Evolutionary conservation across 2,329 filamentous ascomycete species (phyloP).

Genomic region (Stromatinia cepivora): DNA sequence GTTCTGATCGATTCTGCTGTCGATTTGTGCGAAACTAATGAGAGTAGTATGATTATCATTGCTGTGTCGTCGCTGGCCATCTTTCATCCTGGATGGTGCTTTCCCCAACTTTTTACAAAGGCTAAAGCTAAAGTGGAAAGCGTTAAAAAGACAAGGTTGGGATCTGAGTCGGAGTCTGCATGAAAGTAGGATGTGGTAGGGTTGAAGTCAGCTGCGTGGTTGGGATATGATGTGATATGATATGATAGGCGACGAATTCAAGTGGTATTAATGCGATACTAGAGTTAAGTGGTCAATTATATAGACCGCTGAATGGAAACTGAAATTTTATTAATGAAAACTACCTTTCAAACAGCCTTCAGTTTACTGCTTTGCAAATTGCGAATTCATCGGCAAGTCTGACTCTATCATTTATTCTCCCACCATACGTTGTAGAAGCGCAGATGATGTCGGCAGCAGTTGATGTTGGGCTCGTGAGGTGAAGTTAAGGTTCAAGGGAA

Average conservation of each 20-base stretch:
- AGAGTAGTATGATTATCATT: constrained; percentile 47
- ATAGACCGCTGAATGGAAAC: neutral
- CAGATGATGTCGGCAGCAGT: too few species aligned
- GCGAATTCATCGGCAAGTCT: too few species aligned
- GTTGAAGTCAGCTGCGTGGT: neutral
- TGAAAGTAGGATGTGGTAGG: neutral
- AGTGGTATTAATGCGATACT: accelerated
- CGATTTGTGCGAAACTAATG: neutral
- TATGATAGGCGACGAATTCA: neutral
- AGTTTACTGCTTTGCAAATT: neutral
- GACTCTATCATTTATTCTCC: too few species aligned
- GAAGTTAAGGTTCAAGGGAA: too few species aligned
- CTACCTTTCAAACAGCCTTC: too few species aligned
- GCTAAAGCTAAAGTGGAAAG: neutral
- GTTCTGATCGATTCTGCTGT: too few species aligned
- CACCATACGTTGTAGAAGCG: too few species aligned
- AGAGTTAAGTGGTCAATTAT: neutral
- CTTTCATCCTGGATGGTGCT: constrained; percentile 45
- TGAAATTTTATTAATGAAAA: too few species aligned
- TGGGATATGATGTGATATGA: neutral
- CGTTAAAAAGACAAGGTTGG: neutral
- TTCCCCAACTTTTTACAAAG: constrained; percentile 20
- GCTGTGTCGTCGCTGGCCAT: constrained; percentile 49
- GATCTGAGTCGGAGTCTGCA: neutral
- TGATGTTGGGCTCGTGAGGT: too few species aligned